Evolutionary conservation across 768 basidiomycete genomes (phyloP), one percentile per base, ranked within the genome.

Genomic region (Boletellus ananiceps): DNA sequence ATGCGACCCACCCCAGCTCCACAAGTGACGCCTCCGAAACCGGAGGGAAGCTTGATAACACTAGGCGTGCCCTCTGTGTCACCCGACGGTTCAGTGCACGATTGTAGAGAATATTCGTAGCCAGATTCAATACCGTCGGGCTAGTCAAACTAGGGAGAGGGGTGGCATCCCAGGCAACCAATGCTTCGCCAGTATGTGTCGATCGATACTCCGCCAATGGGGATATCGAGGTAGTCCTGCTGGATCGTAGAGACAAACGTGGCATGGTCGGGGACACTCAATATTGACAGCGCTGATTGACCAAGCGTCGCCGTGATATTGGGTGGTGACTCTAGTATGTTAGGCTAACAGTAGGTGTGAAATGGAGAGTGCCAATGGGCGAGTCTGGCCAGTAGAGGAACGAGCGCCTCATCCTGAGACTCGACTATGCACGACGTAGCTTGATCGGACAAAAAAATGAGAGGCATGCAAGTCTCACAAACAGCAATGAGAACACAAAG

Each of bases 161-260:
- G n/a, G n/a, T n/a, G n/a, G 80, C 83, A 62, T 89, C 83, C 84
- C 86, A 90, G 21, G 88, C 86, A 29, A 90, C 57, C 37, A 88
- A 58, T 0, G 83, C 68, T 11, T 74, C 62, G 0, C 77, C 75
- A 0, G 77, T 71, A 52, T 5, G 67, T 31, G 49, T 88, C 75
- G 12, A 88, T 57, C 0, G 87, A 88, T 23, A 90, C 64, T 27
- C 88, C 88, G 29, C 88, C 88, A 14, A 82, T 58, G 0, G 79
- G 69, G n/a, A 85, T 62, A 50, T 81, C 78, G 18, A 65, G 68
- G 62, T 78, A 83, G 41, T 81, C 68, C 39, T 74, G 67, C 25
- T 71, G 52, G 47, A 88, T 76, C 5, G 69, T 72, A 19, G 74
- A 58, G 18, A 82, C 69, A 57, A 91, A 88, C 0, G 83, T 79